phyloP scores from a whole-genome alignment of 2,329 filamentous ascomycete species.

The Penicillium aurantiogriseum region DNA sequence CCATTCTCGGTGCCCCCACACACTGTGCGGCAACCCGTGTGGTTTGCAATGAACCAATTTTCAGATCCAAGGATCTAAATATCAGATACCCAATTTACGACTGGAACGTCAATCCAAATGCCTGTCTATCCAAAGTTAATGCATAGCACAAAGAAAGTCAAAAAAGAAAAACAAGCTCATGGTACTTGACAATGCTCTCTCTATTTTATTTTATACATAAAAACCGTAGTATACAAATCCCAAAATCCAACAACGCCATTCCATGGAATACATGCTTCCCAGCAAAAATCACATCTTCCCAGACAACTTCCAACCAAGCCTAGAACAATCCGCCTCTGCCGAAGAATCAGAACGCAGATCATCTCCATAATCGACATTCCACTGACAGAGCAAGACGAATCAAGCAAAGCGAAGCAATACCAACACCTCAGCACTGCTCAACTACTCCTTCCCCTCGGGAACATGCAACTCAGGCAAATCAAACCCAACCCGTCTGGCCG shows the following conservation, averaged over 20 bases:
- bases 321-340: background rate
- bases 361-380: background rate
- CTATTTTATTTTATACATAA: constrained; percentile 9
- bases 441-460: constrained; percentile 35
- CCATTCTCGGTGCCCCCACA: constrained; percentile 1
- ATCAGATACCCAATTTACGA: background rate
- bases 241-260: constrained; percentile 7
- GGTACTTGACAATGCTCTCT: background rate
- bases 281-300: background rate
- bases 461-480: constrained; percentile 67
- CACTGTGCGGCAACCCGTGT: constrained; percentile 1
- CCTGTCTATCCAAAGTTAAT: background rate
- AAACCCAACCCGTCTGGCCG: constrained; percentile 86
- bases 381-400: background rate
- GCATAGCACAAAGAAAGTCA: background rate
- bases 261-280: constrained; percentile 6
- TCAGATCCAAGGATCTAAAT: background rate
- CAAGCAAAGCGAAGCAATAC: background rate
- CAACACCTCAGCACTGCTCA: background rate
- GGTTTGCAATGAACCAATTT: background rate
- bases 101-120: background rate
- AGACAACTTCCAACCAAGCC: background rate
- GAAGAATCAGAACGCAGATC: background rate
- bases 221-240: constrained; percentile 9
- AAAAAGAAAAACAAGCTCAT: background rate